Percentiles rank a stretch among this genome's conserved stretches.
phyloP scores from a whole-genome alignment of 2,329 filamentous ascomycete genomes.

The Penicillium sp. region DNA sequence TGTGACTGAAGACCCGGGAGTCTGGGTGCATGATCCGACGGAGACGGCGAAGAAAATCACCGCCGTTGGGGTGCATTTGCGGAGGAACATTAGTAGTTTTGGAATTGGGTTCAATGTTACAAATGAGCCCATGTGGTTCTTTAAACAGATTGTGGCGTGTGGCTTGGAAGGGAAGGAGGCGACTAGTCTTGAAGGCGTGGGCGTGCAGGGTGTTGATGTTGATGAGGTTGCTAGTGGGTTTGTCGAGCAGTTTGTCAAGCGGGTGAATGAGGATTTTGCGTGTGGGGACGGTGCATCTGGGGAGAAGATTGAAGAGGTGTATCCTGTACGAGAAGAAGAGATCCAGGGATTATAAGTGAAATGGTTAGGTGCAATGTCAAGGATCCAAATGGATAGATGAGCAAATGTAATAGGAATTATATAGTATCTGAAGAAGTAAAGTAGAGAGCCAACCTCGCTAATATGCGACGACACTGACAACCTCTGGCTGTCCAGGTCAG shows the following conservation, averaged over 20 bases:
- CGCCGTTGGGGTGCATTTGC: slow-evolving; percentile 86
- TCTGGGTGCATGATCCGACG: slow-evolving; percentile 60
- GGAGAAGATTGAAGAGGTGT: slow-evolving; percentile 41
- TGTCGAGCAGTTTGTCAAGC: slow-evolving; percentile 39
- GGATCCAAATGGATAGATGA: neutral
- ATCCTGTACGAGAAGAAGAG: slow-evolving; percentile 37
- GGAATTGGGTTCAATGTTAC: slow-evolving; percentile 68
- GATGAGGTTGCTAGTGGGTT: slow-evolving; percentile 42
- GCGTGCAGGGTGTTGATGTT: slow-evolving; percentile 27
- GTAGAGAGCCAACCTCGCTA: slow-evolving; percentile 22
- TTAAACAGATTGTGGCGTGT: slow-evolving; percentile 79
- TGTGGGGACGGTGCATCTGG: slow-evolving; percentile 28
- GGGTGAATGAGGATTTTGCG: slow-evolving; percentile 38
- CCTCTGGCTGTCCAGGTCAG: slow-evolving; percentile 2
- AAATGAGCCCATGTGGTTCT: slow-evolving; percentile 62
- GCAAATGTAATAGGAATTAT: slow-evolving; percentile 9
- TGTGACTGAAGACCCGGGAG: slow-evolving; percentile 74
- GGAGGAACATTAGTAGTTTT: slow-evolving; percentile 77
- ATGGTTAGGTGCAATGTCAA: neutral
- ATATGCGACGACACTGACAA: slow-evolving; percentile 16
- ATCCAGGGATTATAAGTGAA: neutral
- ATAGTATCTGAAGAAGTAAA: slow-evolving; percentile 6
- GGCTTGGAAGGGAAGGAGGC: slow-evolving; percentile 76
- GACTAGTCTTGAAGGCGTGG: slow-evolving; percentile 67
- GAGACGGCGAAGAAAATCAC: slow-evolving; percentile 66